These are phyloP conservation scores for Guadua angustifolia DNA, from an alignment of 176 grass and related monocot genomes.

Conservation along the genomic window DNA sequence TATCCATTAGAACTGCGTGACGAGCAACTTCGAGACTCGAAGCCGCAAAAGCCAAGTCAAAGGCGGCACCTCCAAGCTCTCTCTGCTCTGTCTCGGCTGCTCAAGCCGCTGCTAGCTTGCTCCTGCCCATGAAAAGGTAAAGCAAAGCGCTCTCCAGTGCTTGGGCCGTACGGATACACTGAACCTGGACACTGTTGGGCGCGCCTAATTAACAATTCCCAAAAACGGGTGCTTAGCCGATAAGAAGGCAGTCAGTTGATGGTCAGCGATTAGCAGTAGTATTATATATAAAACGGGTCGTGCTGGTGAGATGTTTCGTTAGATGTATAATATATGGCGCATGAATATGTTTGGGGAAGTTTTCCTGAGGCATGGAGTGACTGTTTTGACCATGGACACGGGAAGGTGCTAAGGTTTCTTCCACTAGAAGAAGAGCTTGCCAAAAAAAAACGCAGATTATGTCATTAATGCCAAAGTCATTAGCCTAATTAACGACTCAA, in stretches of 20 bases:
- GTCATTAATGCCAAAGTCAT: neutral
- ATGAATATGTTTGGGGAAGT: neutral
- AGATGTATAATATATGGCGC: neutral
- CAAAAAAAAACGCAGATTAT: neutral
- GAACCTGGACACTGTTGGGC: constrained; percentile 42
- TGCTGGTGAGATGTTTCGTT: constrained; percentile 16
- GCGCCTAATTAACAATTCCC: neutral
- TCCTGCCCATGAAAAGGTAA: neutral
- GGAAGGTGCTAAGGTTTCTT: neutral
- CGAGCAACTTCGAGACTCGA: constrained; percentile 34
- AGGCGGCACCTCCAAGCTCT: constrained; percentile 24
- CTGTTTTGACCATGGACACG: neutral
- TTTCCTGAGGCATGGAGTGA: neutral
- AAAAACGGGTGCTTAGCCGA: neutral
- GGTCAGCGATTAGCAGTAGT: neutral
- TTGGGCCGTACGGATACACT: constrained; percentile 45
- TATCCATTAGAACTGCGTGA: neutral
- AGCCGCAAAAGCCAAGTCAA: constrained; percentile 47
- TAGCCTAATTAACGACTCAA: neutral
- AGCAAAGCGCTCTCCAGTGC: neutral
- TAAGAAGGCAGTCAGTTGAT: constrained; percentile 3
- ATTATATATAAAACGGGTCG: neutral
- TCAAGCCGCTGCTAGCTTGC: neutral
- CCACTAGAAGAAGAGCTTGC: neutral
- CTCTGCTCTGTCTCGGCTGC: neutral